Evolutionary conservation across 1,284 basidiomycete species (phyloP), one percentile per base, ranked within the genome.

Genomic region (Boletus semigastroideus): DNA sequence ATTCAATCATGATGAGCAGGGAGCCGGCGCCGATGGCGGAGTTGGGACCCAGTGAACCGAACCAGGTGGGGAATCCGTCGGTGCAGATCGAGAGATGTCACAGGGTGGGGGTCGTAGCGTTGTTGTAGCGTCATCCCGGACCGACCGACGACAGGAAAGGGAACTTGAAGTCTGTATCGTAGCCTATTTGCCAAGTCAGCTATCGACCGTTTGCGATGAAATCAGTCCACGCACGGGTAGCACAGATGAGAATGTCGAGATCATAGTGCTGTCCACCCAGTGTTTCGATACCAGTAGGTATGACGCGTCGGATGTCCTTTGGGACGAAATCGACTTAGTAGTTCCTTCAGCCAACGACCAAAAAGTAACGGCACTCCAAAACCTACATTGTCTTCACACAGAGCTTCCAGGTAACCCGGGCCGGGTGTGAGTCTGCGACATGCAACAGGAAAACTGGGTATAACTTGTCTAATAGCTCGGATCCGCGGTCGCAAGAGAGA

Each of bases 401-500:
- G 64, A 0, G 85, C 79, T 59, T 85, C 82, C 22, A 87, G 72
- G 62, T 84, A 87, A 3, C 84, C 83, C 30, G 82, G 82, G 0
- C 83, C 84, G 3, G 84, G 83, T 0, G 84, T 86, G 38, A 85
- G 65, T 37, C 84, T 73, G 31, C 81, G 73, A 62, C 82, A 86
- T 10, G 71, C 74, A 13, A 83, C 78, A 5, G 77, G 70, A 59
- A 85, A 86, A 44, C 76, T 74, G 3, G 84, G 83, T 19, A 84
- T 72, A 11, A 84, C 82, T 84, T 38, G 42, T 19, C 14, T 22
- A 8, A 40, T 17, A 31, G 30, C 47, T 48, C 13, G 8, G 31
- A 31, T 46, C 20, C 14, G 30, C 13, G 30, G 30, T 13, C 30
- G 17, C 40, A 12, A n/a, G 38, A 45, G 37, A 11, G 27, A 14